Evolutionary conservation across 768 basidiomycete species (phyloP).

Genomic region (Galerina sulciceps): DNA sequence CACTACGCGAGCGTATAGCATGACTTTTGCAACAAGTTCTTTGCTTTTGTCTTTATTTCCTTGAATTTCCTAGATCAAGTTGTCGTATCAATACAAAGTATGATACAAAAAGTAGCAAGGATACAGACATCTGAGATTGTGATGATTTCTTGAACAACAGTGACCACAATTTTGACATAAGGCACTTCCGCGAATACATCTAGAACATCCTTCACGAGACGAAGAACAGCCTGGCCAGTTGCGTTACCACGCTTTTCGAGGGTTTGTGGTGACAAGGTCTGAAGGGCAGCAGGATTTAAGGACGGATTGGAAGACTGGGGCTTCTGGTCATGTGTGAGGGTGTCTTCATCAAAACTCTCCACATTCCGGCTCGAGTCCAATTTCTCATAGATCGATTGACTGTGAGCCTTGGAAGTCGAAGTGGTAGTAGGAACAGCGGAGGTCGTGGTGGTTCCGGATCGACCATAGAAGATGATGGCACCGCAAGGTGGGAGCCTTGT

Average conservation of each 20-base stretch:
- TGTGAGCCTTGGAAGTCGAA: background rate
- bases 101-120: background rate
- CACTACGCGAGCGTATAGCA: constrained; percentile 26
- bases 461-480: constrained; percentile 29
- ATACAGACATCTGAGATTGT: constrained; percentile 26
- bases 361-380: background rate
- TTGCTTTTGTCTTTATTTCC: constrained; percentile 22
- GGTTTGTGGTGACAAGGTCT: background rate
- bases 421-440: background rate
- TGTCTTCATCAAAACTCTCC: too few relatives aligned
- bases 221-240: background rate
- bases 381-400: background rate
- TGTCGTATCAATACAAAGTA: background rate
- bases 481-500: constrained; percentile 20
- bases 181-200: constrained; percentile 26
- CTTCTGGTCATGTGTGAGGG: background rate
- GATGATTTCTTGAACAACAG: constrained; percentile 27
- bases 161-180: constrained; percentile 29
- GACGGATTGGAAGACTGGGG: background rate
- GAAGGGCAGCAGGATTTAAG: background rate
- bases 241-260: background rate
- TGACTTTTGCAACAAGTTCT: constrained; percentile 28
- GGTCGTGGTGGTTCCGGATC: background rate
- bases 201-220: constrained; percentile 16
- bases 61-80: constrained; percentile 22